Percentiles rank a stretch among this genome's conserved stretches.
Conservation (phyloP, 129 eudicot species). For the Saussurea involucrata region DNA sequence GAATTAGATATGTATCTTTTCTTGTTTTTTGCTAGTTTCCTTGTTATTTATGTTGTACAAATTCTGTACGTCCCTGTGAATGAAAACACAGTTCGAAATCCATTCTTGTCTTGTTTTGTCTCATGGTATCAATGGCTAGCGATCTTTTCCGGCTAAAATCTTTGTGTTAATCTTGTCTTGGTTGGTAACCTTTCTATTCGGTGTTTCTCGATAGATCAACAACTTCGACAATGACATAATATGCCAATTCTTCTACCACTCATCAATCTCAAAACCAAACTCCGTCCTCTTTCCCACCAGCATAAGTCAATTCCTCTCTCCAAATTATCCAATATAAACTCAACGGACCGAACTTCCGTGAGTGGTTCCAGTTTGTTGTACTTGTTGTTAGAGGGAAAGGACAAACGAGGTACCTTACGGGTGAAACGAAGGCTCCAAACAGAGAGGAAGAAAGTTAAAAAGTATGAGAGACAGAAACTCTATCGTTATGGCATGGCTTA, state of each 20-base stretch:
- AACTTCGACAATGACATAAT: too few relatives aligned
- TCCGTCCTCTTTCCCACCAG: background rate
- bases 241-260: background rate
- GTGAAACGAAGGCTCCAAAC: background rate
- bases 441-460: background rate
- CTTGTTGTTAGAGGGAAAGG: background rate
- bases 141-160: background rate
- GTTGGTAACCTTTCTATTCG: background rate
- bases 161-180: background rate
- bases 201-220: background rate
- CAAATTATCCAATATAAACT: background rate
- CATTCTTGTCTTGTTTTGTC: background rate
- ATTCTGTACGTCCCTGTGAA: too few relatives aligned
- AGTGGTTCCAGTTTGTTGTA: background rate
- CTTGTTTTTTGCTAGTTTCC: background rate
- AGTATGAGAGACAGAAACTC: background rate
- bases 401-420: background rate
- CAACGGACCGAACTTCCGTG: background rate
- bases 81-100: too few relatives aligned
- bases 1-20: too few relatives aligned
- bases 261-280: background rate
- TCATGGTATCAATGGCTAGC: background rate
- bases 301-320: background rate
- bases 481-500: slow-evolving; percentile 10
- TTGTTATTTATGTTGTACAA: background rate